A percentile compares a stretch with the other conserved stretches of the same genome.
These are phyloP conservation scores for Tetrahymena malaccensis DNA, from an alignment of 73 alveolate genomes.

Conservation along the genomic window DNA sequence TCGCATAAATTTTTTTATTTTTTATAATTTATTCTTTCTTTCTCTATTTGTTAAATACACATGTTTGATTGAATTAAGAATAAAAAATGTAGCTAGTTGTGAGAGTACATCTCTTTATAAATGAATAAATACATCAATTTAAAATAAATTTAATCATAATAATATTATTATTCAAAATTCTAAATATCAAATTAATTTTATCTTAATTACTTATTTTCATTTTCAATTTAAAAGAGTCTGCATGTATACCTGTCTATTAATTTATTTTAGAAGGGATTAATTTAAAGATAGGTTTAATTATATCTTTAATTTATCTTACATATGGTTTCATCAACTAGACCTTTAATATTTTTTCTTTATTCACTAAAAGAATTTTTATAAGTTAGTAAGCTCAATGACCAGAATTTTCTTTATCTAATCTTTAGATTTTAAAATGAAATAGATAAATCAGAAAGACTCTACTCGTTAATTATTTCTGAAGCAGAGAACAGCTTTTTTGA, in stretches of 20 bases:
- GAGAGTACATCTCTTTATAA: too few species aligned
- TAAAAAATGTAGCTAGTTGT: too few species aligned
- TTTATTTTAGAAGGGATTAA: too few species aligned
- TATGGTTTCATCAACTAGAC: background rate
- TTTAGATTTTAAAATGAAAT: background rate
- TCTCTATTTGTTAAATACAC: background rate
- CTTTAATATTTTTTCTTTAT: too few species aligned
- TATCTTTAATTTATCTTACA: background rate
- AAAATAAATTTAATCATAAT: too few species aligned
- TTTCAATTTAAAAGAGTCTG: too few species aligned
- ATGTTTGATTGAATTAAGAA: background rate
- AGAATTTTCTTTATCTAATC: background rate
- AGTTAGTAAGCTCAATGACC: background rate
- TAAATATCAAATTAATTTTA: too few species aligned
- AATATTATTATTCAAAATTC: too few species aligned
- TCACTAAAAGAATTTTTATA: background rate
- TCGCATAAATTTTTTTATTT: background rate
- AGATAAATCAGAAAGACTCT: background rate
- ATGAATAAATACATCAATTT: too few species aligned
- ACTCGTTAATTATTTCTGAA: background rate
- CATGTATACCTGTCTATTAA: too few species aligned
- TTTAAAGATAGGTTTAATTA: too few species aligned
- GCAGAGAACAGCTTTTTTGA: background rate
- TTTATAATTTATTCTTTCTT: background rate
- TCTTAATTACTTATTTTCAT: too few species aligned